Percentiles rank a stretch among this genome's conserved stretches.
Conservation (phyloP, 352 stramenopile species). For the Phytopythium delawarense region DNA sequence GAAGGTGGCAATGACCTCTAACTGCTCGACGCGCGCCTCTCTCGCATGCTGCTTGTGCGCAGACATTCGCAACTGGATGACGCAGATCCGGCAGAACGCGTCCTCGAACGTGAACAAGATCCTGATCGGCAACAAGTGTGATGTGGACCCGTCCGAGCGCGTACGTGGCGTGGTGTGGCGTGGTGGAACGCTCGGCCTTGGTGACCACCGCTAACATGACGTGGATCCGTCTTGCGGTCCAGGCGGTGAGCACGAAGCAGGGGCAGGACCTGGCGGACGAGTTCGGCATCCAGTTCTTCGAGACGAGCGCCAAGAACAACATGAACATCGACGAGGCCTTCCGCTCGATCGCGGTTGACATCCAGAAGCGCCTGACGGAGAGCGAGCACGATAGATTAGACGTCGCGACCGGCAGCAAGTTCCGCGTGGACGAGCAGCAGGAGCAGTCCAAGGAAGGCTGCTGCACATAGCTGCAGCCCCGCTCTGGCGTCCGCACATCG, state of each 20-base stretch:
- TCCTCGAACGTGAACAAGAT: conserved; percentile 99
- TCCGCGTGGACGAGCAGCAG: conserved; percentile 79
- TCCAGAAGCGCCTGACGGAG: conserved; percentile 84
- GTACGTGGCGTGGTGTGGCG: conserved; percentile 36
- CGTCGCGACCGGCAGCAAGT: conserved; percentile 81
- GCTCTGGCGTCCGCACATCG: not conserved
- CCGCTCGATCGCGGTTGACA: conserved; percentile 84
- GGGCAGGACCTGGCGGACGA: conserved; percentile 91
- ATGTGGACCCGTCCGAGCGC: conserved; percentile 95
- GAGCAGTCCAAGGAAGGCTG: conserved; percentile 78
- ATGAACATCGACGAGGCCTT: conserved; percentile 91
- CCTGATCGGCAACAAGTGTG: conserved; percentile 99
- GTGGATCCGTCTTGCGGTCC: conserved; percentile 1
- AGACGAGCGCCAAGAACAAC: conserved; percentile 93
- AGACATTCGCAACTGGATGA: conserved; percentile 92
- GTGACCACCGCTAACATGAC: conserved; percentile 15
- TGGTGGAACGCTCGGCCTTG: not conserved
- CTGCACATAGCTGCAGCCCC: conserved; percentile 37
- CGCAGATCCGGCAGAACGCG: conserved; percentile 95
- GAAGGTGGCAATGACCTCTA: not conserved
- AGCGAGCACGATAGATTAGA: conserved; percentile 89
- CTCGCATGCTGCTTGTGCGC: not conserved
- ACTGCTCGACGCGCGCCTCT: not conserved
- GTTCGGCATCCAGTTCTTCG: conserved; percentile 94
- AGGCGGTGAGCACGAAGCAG: conserved; percentile 92